phyloP scores from a whole-genome alignment of 139 green algal species.

The Edaphochlamys debaryana region DNA sequence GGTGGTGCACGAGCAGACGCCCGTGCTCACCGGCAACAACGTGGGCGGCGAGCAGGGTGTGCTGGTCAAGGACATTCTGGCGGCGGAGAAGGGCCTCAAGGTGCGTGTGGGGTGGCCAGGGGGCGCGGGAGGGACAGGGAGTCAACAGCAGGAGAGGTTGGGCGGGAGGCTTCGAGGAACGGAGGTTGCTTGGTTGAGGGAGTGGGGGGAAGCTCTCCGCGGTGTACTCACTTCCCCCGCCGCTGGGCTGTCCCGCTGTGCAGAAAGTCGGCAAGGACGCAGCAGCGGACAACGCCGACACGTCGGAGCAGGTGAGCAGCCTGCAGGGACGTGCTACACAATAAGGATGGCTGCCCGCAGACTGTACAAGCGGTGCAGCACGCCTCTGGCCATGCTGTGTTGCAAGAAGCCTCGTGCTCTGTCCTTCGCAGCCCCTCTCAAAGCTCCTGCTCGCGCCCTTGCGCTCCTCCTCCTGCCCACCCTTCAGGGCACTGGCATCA shows the following conservation, averaged over 20 bases:
- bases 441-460: background rate
- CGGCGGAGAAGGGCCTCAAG: conserved; percentile 70
- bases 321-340: too few species aligned
- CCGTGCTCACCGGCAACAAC: conserved; percentile 23
- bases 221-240: too few species aligned
- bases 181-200: too few species aligned
- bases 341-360: too few species aligned
- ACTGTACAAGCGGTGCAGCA: too few species aligned
- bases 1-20: conserved; percentile 53
- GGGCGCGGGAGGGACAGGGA: too few species aligned
- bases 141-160: background rate
- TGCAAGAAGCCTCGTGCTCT: too few species aligned
- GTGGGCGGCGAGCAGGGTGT: conserved; percentile 59
- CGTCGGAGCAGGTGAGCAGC: conserved; percentile 30
- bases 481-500: conserved; percentile 65
- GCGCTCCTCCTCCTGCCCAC: too few species aligned
- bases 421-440: background rate
- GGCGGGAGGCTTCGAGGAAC: too few species aligned
- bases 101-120: background rate
- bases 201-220: too few species aligned
- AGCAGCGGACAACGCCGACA: conserved; percentile 23
- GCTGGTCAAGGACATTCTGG: conserved; percentile 77
- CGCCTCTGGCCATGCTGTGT: too few species aligned
- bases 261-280: conserved; percentile 39
- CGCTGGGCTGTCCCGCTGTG: too few species aligned